Base-by-base conservation (phyloP, 2,329 filamentous ascomycete genomes). In the Fusarium nanum region DNA sequence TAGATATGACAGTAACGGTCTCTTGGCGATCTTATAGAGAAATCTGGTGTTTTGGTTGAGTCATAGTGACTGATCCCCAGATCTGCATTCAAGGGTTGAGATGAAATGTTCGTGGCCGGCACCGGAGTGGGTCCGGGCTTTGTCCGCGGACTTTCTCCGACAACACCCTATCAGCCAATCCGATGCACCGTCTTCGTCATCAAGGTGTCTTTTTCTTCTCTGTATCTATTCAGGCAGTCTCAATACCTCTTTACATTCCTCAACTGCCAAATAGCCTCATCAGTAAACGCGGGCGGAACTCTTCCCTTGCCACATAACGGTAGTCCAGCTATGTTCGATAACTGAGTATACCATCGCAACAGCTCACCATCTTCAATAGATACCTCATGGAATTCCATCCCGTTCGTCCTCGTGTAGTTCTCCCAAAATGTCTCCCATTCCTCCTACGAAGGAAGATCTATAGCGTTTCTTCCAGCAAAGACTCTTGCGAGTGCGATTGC, bases 401-500 rank as follows among this genome's bases (percentile, higher is more conserved):
- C n/a, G 6, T n/a, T 16, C 6, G 16, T 11, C 2, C 2, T 28
- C 0, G 23, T n/a, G 13, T 14, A 9, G 3, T 48, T 14, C 13
- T 22, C 23, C 53, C 53, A 48, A 6, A n/a, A 30, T 7, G 4
- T 28, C n/a, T 48, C 53, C 53, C 53, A 56, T 3, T 30, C 42
- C n/a, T 40, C 28, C 5, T 40, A 23, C 2, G 23, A 14, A 3
- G 42, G 14, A 40, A 48, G 9, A 8, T 23, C 7, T 1, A 4
- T 22, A 2, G 30, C n/a, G 4, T 48, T 40, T 13, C 23, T 56
- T 0, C 30, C 23, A 2, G 53, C 30, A 56, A 56, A 56, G 2
- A 48, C 30, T 40, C 53, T 56, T 8, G 53, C 42, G 5, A 56
- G 53, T 8, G 53, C 53, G 18, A 56, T 37, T 8, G 53, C 53